These are phyloP conservation scores for Lactifluus volemus DNA, from an alignment of 768 basidiomycete genomes.

Conservation along the genomic window DNA sequence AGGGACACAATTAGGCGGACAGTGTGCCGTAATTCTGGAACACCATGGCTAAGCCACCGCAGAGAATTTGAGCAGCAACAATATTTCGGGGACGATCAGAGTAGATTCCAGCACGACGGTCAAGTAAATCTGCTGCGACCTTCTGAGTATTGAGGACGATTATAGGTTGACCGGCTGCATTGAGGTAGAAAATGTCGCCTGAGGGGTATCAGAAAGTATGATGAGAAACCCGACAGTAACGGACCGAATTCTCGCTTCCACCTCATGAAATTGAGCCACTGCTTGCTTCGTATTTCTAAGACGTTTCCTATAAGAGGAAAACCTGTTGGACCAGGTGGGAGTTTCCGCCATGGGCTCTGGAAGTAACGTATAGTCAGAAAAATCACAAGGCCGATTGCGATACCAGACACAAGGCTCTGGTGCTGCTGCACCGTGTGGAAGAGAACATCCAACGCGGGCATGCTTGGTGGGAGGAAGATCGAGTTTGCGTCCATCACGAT, in stretches of 20 bases:
- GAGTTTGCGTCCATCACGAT: too few species aligned
- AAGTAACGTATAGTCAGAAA: conserved; percentile 6
- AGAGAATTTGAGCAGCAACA: conserved; percentile 13
- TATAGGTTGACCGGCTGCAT: conserved; percentile 17
- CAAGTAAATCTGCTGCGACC: conserved; percentile 21
- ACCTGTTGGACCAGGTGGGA: conserved; percentile 15
- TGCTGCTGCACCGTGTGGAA: background rate
- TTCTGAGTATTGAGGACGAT: conserved; percentile 23
- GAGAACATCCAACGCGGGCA: background rate
- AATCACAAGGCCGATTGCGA: background rate
- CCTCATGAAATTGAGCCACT: conserved; percentile 15
- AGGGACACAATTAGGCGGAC: background rate
- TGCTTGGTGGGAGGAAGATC: background rate
- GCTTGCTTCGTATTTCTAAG: conserved; percentile 10
- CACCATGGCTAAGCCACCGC: conserved; percentile 12
- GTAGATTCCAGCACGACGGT: conserved; percentile 17
- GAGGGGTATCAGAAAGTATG: background rate
- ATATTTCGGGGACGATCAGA: conserved; percentile 18
- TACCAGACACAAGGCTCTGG: background rate
- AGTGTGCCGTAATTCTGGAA: conserved; percentile 13
- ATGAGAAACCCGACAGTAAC: background rate
- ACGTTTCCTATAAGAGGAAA: conserved; percentile 13
- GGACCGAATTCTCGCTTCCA: conserved; percentile 15
- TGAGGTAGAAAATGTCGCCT: conserved; percentile 19
- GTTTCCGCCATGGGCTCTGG: conserved; percentile 17